phyloP scores from a whole-genome alignment of 1,284 basidiomycete genomes.

The Heliocybe sulcata region DNA sequence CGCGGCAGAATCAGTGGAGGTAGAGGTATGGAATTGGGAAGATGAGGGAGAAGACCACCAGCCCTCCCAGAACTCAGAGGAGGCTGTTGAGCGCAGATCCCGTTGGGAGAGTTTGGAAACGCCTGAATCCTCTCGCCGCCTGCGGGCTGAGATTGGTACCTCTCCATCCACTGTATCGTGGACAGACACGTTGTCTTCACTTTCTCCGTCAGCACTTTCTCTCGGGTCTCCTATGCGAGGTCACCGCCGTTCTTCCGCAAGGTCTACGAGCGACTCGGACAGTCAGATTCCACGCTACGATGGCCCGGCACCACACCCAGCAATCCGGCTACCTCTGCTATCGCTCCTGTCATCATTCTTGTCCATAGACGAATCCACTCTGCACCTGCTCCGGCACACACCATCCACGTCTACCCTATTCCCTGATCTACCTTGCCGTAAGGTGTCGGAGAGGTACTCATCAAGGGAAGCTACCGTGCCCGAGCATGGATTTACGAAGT shows the following conservation, averaged over 20 bases:
- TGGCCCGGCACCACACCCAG: slow-evolving; percentile 16
- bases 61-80: slow-evolving; percentile 15
- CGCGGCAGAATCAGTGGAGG: slow-evolving; percentile 10
- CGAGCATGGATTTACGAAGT: not conserved
- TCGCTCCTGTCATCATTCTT: slow-evolving; percentile 24
- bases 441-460: not conserved
- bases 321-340: slow-evolving; percentile 23
- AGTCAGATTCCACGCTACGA: not conserved
- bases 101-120: slow-evolving; percentile 12
- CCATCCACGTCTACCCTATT: slow-evolving; percentile 23
- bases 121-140: not conserved
- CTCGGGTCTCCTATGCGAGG: slow-evolving; percentile 10
- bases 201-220: slow-evolving; percentile 2
- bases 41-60: slow-evolving; percentile 8
- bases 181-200: slow-evolving; percentile 1
- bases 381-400: slow-evolving; percentile 23
- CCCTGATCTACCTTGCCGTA: slow-evolving; percentile 13
- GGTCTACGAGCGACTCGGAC: too few species aligned
- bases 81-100: slow-evolving; percentile 17
- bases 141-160: slow-evolving; percentile 7
- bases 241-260: slow-evolving; percentile 13
- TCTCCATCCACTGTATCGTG: not conserved
- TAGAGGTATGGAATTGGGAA: slow-evolving; percentile 22
- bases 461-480: not conserved
- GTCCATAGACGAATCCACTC: slow-evolving; percentile 25